These are phyloP conservation scores for Diaporthe australafricana DNA, from an alignment of 2,329 filamentous ascomycete genomes.

Conservation along the genomic window DNA sequence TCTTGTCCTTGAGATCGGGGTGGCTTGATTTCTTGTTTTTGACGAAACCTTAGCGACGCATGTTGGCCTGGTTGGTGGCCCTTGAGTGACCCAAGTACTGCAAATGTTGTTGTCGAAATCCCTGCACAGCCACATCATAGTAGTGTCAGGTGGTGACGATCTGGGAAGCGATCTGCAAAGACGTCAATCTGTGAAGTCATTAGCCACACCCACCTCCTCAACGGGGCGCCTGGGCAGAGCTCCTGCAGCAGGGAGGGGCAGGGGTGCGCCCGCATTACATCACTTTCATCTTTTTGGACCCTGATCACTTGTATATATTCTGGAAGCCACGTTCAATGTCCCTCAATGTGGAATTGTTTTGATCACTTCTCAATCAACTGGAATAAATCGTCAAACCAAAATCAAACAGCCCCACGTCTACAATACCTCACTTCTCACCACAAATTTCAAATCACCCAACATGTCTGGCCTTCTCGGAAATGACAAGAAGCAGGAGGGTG, in stretches of 20 bases:
- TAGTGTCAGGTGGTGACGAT: slow-evolving; percentile 5
- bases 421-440: background rate
- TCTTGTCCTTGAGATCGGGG: no score
- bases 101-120: slow-evolving; percentile 14
- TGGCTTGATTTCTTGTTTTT: background rate
- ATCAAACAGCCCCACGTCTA: background rate
- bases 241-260: slow-evolving; percentile 18
- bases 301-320: background rate
- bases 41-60: background rate
- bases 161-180: slow-evolving; percentile 32
- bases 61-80: no score
- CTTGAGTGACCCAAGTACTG: background rate
- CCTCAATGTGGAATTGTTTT: background rate
- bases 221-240: background rate
- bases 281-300: background rate
- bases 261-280: slow-evolving; percentile 3
- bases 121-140: slow-evolving; percentile 37
- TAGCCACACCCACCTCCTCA: slow-evolving; percentile 33
- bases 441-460: background rate
- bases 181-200: slow-evolving; percentile 36
- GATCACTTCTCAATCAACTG: background rate
- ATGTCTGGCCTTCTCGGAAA: slow-evolving; percentile 35
- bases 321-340: background rate
- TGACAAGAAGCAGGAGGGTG: slow-evolving; percentile 31
- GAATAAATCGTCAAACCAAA: background rate